Evolutionary conservation across 208 protist species (phyloP).

Genomic region (Borovskyia barvae): DNA sequence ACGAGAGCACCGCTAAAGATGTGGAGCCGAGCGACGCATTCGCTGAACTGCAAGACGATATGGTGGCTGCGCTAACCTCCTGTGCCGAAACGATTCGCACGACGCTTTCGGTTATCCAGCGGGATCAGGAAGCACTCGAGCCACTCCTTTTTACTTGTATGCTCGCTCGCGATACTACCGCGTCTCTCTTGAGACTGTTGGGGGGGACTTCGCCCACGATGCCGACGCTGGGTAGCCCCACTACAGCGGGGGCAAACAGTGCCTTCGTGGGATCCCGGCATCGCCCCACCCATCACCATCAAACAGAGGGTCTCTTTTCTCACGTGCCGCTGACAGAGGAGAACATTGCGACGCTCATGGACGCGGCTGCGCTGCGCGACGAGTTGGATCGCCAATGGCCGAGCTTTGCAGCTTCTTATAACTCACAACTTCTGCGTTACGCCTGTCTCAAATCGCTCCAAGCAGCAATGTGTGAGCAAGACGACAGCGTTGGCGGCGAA

Average conservation of each 20-base stretch:
- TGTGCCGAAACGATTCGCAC: slow-evolving; percentile 8
- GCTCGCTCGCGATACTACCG: slow-evolving; percentile 17
- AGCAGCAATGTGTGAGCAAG: not conserved
- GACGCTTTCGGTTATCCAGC: slow-evolving; percentile 5
- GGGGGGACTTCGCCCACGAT: not conserved
- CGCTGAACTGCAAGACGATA: slow-evolving; percentile 4
- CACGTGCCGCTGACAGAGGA: slow-evolving; percentile 16
- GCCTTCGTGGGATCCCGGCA: too few relatives aligned
- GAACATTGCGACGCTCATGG: slow-evolving; percentile 18
- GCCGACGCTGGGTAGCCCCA: too few relatives aligned
- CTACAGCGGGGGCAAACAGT: too few relatives aligned
- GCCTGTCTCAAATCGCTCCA: slow-evolving; percentile 8
- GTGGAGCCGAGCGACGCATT: not conserved
- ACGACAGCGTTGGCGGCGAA: not conserved
- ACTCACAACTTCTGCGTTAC: slow-evolving; percentile 22
- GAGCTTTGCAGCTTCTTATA: slow-evolving; percentile 21
- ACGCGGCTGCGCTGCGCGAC: slow-evolving; percentile 12
- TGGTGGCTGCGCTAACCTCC: not conserved
- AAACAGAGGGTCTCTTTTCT: too few relatives aligned
- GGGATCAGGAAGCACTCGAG: slow-evolving; percentile 19
- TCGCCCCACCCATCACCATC: too few relatives aligned
- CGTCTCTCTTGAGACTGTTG: slow-evolving; percentile 12
- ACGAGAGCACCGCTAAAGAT: too few relatives aligned
- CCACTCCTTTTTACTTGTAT: slow-evolving; percentile 28
- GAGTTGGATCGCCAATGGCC: slow-evolving; percentile 24